phyloP scores from a whole-genome alignment of 2,329 filamentous ascomycete genomes.

The Alternaria gansuensis region DNA sequence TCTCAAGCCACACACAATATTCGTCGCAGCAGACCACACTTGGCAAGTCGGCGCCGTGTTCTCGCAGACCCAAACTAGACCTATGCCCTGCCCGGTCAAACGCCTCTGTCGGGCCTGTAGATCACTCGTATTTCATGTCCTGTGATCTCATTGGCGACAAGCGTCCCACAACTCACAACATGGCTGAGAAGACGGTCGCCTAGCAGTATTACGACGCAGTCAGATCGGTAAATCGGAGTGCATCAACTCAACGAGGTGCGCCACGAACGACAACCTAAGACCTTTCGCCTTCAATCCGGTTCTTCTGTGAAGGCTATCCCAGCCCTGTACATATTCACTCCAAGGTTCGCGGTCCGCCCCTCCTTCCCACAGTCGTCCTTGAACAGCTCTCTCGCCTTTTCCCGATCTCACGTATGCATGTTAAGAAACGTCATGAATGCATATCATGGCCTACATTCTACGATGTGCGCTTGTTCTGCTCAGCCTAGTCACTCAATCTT shows the following conservation, averaged over 20 bases:
- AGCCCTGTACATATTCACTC: constrained; percentile 42
- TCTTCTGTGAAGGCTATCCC: constrained; percentile 28
- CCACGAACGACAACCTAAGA: constrained; percentile 34
- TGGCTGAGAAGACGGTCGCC: constrained; percentile 36
- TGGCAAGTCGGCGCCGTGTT: constrained; percentile 17
- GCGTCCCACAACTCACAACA: constrained; percentile 37
- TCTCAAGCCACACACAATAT: constrained; percentile 12
- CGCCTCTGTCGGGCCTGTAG: constrained; percentile 28
- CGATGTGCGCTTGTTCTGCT: constrained; percentile 39
- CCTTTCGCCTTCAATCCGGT: constrained; percentile 29
- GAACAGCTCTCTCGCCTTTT: constrained; percentile 21
- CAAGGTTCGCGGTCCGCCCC: constrained; percentile 25
- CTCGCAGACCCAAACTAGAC: constrained; percentile 9
- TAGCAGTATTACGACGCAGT: constrained; percentile 33
- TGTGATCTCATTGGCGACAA: constrained; percentile 35
- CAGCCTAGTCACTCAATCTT: constrained; percentile 36
- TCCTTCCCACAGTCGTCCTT: constrained; percentile 22
- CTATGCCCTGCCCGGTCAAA: constrained; percentile 18
- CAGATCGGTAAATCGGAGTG: constrained; percentile 36
- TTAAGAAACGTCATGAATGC: constrained; percentile 37
- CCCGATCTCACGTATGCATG: constrained; percentile 28
- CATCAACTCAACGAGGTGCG: constrained; percentile 26
- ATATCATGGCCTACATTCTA: constrained; percentile 45
- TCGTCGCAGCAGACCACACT: constrained; percentile 19
- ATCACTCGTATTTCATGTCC: constrained; percentile 27